Evolutionary conservation across 2,329 filamentous ascomycete genomes (phyloP).

Genomic region (Pyrenophora teres): DNA sequence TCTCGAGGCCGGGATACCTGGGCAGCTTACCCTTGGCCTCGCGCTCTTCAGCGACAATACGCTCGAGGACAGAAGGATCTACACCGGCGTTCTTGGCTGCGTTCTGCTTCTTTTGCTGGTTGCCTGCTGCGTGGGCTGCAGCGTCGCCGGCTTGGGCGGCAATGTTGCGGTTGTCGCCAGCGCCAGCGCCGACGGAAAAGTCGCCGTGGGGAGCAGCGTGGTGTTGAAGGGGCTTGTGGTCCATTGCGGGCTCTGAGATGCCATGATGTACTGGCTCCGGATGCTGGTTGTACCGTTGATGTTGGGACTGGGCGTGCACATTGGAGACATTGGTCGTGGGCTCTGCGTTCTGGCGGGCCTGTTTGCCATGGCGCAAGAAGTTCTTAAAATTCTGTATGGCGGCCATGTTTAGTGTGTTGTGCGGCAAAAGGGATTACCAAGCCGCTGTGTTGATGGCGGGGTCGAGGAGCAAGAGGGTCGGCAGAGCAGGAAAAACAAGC

Average conservation of each 20-base stretch:
- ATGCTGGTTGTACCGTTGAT: conserved; percentile 57
- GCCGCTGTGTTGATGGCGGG: conserved; percentile 23
- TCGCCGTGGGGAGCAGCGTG: conserved; percentile 58
- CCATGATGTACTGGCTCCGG: conserved; percentile 60
- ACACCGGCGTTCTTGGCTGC: conserved; percentile 49
- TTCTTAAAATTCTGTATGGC: conserved; percentile 96
- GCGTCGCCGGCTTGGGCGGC: conserved; percentile 70
- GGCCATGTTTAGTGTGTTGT: conserved; percentile 56
- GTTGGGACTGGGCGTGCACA: conserved; percentile 64
- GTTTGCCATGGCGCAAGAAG: conserved; percentile 97
- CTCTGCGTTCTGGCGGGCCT: conserved; percentile 74
- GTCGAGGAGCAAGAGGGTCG: conserved; percentile 23
- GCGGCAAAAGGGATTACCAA: conserved; percentile 12
- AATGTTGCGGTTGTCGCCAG: conserved; percentile 65
- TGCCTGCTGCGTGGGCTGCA: conserved; percentile 66
- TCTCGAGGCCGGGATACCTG: conserved; percentile 79
- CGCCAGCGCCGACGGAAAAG: conserved; percentile 67
- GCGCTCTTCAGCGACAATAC: conserved; percentile 89
- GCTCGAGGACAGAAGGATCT: conserved; percentile 73
- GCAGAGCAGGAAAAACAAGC: conserved; percentile 14
- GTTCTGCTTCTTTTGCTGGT: conserved; percentile 62
- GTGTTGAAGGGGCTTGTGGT: conserved; percentile 59
- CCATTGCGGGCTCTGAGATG: conserved; percentile 62
- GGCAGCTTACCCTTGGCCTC: conserved; percentile 85
- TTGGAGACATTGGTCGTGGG: conserved; percentile 66